Base-by-base conservation (phyloP, 805 yeast genomes). In the Blastobotrys attinorum region DNA sequence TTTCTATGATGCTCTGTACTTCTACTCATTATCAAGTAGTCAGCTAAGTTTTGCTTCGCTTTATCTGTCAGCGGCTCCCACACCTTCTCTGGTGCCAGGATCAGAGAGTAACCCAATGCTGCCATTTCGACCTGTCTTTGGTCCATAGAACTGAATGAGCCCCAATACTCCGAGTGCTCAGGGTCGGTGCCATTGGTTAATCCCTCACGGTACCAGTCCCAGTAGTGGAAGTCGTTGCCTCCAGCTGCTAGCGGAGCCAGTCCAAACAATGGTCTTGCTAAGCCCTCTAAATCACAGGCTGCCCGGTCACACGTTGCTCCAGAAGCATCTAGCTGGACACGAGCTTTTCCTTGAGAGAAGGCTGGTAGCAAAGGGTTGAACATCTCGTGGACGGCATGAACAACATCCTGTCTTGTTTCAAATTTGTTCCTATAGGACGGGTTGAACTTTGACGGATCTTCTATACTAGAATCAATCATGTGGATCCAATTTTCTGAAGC, bases 91-190 rank as follows among this genome's bases (percentile, higher is more conserved):
- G 62, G 58, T 10, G 50, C 50, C 40, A 48, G 45, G 5, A 47
- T 42, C 41, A 61, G 42, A 8, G 58, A 57, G 46, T 46, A 59
- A 2, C 61, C 62, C 33, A 60, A 23, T 1, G 63, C 63, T 4
- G 65, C 64, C 41, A 57, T 39, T 40, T 60, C 64, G 16, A 61
- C 64, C 41, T 57, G 50, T 29, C 46, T 43, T 48, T 61, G 65
- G 22, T 27, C n/a, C 13, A 16, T 18, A 8, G 21, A 27, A 22
- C 51, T 53, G 21, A 51, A 37, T 6, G 40, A 36, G 6, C 64
- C 65, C 62, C 62, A 61, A 44, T 51, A 61, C 31, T 61, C 63
- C 4, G 41, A 44, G 34, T 53, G 54, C 4, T 52, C 46, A 3
- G 63, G 63, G 40, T 61, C 51, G 16, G 57, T 49, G 2, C 65